phyloP scores from a whole-genome alignment of 768 basidiomycete species.

The Guyanaporus albipodus region DNA sequence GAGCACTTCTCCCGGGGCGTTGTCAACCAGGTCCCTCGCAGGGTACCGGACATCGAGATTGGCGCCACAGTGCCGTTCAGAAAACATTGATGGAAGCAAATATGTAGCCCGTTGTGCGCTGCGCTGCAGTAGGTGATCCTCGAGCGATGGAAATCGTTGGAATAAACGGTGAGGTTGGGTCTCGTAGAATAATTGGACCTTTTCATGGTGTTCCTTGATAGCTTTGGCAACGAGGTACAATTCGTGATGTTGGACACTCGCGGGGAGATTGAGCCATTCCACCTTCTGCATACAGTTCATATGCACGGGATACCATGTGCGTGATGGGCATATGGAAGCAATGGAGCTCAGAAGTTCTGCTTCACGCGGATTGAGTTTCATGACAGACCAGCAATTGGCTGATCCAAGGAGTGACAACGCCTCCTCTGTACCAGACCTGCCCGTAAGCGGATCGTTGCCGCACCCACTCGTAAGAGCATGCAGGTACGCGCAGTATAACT shows the following conservation, averaged over 20 bases:
- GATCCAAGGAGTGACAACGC: slow-evolving; percentile 39
- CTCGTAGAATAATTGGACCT: slow-evolving; percentile 11
- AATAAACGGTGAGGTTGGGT: not conserved
- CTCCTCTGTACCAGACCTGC: slow-evolving; percentile 41
- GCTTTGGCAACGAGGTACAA: slow-evolving; percentile 21
- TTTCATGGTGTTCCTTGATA: slow-evolving; percentile 29
- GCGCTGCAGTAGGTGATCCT: slow-evolving; percentile 16
- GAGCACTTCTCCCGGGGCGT: slow-evolving; percentile 3
- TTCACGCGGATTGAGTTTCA: slow-evolving; percentile 31
- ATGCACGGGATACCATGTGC: slow-evolving; percentile 38
- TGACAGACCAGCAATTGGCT: slow-evolving; percentile 38
- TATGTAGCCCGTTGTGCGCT: slow-evolving; percentile 9
- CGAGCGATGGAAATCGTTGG: slow-evolving; percentile 1
- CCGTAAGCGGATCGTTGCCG: slow-evolving; percentile 41
- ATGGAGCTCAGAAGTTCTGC: slow-evolving; percentile 33
- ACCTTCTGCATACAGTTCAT: slow-evolving; percentile 39
- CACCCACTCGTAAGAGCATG: slow-evolving; percentile 45
- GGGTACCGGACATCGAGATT: slow-evolving; percentile 10
- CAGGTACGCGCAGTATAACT: slow-evolving; percentile 39
- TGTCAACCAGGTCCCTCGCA: slow-evolving; percentile 6
- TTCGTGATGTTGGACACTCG: slow-evolving; percentile 31
- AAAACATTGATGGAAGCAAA: slow-evolving; percentile 7
- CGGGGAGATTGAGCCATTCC: slow-evolving; percentile 24
- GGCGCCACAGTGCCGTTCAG: not conserved
- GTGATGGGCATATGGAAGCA: slow-evolving; percentile 30